Evolutionary conservation across 2,329 filamentous ascomycete genomes (phyloP).

Genomic region (Fusarium albidum): DNA sequence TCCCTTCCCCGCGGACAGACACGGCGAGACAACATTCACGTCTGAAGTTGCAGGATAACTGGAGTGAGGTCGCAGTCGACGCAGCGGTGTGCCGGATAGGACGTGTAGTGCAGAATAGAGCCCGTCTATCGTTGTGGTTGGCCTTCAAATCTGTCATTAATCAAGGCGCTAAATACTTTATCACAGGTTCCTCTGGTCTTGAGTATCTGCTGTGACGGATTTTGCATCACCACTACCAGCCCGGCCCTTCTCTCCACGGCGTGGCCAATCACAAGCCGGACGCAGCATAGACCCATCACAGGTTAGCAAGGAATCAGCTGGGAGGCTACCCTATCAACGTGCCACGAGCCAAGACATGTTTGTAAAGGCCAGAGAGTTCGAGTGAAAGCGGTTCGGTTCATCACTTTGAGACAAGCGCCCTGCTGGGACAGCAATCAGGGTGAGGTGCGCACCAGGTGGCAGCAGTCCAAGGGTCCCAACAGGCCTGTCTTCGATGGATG

Average conservation of each 20-base stretch:
- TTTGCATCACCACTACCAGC: slow-evolving; percentile 32
- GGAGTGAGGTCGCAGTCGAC: slow-evolving; percentile 24
- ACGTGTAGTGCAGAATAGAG: slow-evolving; percentile 29
- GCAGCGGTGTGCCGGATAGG: slow-evolving; percentile 36
- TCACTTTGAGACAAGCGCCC: slow-evolving; percentile 28
- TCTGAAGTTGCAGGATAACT: slow-evolving; percentile 10
- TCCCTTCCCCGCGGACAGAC: slow-evolving; percentile 27
- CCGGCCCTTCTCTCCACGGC: slow-evolving; percentile 20
- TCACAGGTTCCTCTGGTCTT: slow-evolving; percentile 25
- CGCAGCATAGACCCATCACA: slow-evolving; percentile 31
- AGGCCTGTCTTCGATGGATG: slow-evolving; percentile 2
- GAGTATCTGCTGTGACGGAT: slow-evolving; percentile 31
- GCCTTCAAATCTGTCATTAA: slow-evolving; percentile 16
- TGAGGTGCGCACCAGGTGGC: slow-evolving; percentile 6
- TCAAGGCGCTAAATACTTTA: slow-evolving; percentile 30
- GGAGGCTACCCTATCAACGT: slow-evolving; percentile 10
- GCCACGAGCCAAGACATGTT: slow-evolving; percentile 27
- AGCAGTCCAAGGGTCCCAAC: slow-evolving; percentile 5
- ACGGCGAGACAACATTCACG: slow-evolving; percentile 4
- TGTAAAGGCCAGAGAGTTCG: slow-evolving; percentile 21
- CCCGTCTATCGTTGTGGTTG: slow-evolving; percentile 23
- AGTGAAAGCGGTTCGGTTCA: slow-evolving; percentile 19
- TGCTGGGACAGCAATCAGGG: slow-evolving; percentile 4
- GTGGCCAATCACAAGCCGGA: slow-evolving; percentile 29
- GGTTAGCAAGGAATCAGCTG: slow-evolving; percentile 20